A percentile compares a stretch with the other conserved stretches of the same genome.
These are phyloP conservation scores for Iris pallida DNA, from an alignment of 116 monocot genomes.

Conservation along the genomic window DNA sequence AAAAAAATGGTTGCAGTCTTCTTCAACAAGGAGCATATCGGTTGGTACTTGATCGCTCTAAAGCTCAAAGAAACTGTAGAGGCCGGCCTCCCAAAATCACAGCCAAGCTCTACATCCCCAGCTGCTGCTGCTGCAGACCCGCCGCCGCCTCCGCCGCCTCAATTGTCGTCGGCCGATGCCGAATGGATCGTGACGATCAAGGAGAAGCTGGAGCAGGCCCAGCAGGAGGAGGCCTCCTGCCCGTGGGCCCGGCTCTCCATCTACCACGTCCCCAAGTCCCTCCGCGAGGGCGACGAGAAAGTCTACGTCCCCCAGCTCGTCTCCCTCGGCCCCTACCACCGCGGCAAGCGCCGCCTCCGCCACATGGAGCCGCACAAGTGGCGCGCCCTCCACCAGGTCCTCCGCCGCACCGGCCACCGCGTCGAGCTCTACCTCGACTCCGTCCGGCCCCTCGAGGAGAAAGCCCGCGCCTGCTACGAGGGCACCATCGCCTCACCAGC, in stretches of 20 bases:
- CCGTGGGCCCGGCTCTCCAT: slow-evolving; percentile 43
- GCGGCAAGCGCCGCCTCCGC: not conserved
- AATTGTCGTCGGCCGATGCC: slow-evolving; percentile 15
- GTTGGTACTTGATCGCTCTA: slow-evolving; percentile 70
- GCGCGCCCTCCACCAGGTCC: slow-evolving; percentile 6
- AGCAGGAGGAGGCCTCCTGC: slow-evolving; percentile 29
- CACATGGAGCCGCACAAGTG: slow-evolving; percentile 18
- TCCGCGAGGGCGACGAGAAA: not conserved
- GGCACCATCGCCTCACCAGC: not conserved
- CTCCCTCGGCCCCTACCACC: slow-evolving; percentile 16
- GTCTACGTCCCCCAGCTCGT: slow-evolving; percentile 11
- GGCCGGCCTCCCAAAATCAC: slow-evolving; percentile 18
- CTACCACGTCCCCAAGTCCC: slow-evolving; percentile 1
- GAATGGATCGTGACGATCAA: slow-evolving; percentile 47
- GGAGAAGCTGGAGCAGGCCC: slow-evolving; percentile 37
- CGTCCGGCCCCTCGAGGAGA: too few species aligned
- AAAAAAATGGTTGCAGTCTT: slow-evolving; percentile 65
- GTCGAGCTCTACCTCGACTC: too few species aligned
- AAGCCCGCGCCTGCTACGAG: not conserved
- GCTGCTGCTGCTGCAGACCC: not conserved
- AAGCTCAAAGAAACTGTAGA: slow-evolving; percentile 47
- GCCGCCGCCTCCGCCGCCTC: not conserved
- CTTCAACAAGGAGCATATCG: slow-evolving; percentile 63
- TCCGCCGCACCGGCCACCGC: too few species aligned
- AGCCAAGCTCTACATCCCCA: slow-evolving; percentile 8